These are phyloP conservation scores for Corymbia citriodora DNA, from an alignment of 441 rosid genomes.

Conservation along the genomic window DNA sequence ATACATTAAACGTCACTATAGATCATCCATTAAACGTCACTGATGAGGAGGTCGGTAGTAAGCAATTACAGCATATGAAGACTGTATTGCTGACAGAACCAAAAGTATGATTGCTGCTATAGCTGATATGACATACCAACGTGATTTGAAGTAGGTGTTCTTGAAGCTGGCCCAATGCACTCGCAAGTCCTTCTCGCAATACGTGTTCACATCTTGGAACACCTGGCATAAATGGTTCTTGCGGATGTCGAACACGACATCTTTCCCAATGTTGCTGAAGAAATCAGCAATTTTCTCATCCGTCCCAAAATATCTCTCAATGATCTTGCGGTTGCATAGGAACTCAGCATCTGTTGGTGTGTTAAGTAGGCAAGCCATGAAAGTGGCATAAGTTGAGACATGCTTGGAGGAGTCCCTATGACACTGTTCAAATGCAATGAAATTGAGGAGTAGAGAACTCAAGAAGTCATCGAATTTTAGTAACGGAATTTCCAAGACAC, in stretches of 20 bases:
- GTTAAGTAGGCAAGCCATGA: neutral
- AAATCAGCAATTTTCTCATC: neutral
- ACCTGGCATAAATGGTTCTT: neutral
- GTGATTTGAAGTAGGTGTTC: neutral
- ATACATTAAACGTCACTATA: neutral
- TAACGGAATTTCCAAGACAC: neutral
- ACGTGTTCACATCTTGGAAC: neutral
- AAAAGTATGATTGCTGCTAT: neutral
- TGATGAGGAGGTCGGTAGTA: neutral
- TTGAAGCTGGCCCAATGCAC: neutral
- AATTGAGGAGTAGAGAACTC: neutral
- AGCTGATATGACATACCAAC: neutral
- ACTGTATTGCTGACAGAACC: neutral
- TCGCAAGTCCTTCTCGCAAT: neutral
- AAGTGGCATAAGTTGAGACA: neutral
- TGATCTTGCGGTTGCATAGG: neutral
- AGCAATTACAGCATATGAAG: neutral
- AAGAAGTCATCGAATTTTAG: neutral
- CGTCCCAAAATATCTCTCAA: neutral
- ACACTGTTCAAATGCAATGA: neutral
- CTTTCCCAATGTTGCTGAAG: neutral
- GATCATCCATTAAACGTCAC: neutral
- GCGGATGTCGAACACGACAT: neutral
- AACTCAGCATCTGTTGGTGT: neutral
- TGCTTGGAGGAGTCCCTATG: neutral